Percentiles rank a stretch among this genome's conserved stretches.
Evolutionary conservation across 306 rosid species (phyloP).

Genomic region (Dryas alaskensis): DNA sequence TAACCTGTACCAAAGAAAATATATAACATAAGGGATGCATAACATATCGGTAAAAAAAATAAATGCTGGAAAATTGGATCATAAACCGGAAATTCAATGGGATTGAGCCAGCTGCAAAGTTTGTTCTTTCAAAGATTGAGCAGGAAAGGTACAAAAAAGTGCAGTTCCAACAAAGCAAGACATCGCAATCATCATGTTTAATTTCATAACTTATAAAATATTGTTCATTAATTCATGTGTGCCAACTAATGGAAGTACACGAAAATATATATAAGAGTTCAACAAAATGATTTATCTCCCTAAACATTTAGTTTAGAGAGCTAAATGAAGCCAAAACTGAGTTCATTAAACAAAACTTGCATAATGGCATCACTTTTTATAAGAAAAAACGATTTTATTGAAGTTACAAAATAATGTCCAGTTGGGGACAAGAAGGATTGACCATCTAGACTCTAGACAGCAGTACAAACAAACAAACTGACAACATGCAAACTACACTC

Average conservation of each 20-base stretch:
- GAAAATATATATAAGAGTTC: not conserved
- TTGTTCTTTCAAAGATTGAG: not conserved
- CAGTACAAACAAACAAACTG: not conserved
- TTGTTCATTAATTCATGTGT: not conserved
- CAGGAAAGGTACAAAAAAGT: not conserved
- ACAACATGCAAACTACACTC: not conserved
- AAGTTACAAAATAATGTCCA: not conserved
- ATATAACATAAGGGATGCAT: slow-evolving; percentile 15
- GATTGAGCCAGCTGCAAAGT: not conserved
- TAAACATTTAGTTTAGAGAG: not conserved
- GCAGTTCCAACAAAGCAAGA: not conserved
- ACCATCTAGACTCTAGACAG: not conserved
- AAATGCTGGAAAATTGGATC: slow-evolving; percentile 13
- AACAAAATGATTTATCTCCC: not conserved
- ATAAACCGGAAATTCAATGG: not conserved
- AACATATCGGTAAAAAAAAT: slow-evolving; percentile 15
- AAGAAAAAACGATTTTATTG: not conserved
- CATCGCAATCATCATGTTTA: not conserved
- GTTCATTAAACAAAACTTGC: not conserved
- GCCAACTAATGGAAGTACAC: too few species aligned
- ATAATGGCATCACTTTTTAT: not conserved
- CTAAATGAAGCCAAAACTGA: not conserved
- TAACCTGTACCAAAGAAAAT: slow-evolving; percentile 56
- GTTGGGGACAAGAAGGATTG: not conserved
- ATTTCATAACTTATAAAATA: not conserved